A percentile compares a stretch with the other conserved stretches of the same genome.
Conservation (phyloP, 2,329 filamentous ascomycete genomes). For the Penicillium sclerotiorum region DNA sequence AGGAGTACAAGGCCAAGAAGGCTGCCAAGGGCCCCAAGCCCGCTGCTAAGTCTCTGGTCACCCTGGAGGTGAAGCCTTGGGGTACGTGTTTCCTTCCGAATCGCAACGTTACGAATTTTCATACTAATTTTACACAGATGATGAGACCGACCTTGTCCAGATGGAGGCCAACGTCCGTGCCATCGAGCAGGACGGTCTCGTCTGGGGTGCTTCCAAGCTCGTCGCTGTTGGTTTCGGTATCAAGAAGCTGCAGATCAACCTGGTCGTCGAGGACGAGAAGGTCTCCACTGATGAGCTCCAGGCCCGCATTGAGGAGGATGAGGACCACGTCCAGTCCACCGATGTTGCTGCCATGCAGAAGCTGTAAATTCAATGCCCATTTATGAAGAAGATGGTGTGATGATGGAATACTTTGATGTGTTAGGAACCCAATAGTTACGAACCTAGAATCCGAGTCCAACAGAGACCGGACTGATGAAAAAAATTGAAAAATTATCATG, state of each 20-base stretch:
- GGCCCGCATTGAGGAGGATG: conserved; percentile 79
- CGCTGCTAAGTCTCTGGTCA: conserved; percentile 94
- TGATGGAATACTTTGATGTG: conserved; percentile 40
- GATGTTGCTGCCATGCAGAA: conserved; percentile 91
- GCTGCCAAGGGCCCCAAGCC: conserved; percentile 80
- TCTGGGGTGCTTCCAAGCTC: conserved; percentile 92
- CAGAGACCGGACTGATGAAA: conserved; percentile 35
- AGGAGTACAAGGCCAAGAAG: conserved; percentile 97
- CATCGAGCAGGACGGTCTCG: conserved; percentile 90
- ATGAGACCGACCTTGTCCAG: conserved; percentile 87
- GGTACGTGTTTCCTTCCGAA: conserved; percentile 65
- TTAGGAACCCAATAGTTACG: conserved; percentile 41
- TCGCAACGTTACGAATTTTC: background rate
- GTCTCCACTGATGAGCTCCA: conserved; percentile 84
- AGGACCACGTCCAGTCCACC: conserved; percentile 95
- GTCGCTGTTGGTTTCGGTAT: conserved; percentile 94
- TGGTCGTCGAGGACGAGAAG: conserved; percentile 97
- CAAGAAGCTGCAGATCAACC: conserved; percentile 98
- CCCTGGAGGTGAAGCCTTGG: conserved; percentile 97
- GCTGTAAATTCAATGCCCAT: conserved; percentile 63
- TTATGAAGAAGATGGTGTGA: conserved; percentile 38
- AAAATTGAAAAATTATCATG: conserved; percentile 30
- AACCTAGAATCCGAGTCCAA: conserved; percentile 33
- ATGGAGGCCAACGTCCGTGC: conserved; percentile 78
- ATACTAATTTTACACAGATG: conserved; percentile 58